Evolutionary conservation across 352 stramenopile species (phyloP).

Genomic region (Phytophthora multivora): DNA sequence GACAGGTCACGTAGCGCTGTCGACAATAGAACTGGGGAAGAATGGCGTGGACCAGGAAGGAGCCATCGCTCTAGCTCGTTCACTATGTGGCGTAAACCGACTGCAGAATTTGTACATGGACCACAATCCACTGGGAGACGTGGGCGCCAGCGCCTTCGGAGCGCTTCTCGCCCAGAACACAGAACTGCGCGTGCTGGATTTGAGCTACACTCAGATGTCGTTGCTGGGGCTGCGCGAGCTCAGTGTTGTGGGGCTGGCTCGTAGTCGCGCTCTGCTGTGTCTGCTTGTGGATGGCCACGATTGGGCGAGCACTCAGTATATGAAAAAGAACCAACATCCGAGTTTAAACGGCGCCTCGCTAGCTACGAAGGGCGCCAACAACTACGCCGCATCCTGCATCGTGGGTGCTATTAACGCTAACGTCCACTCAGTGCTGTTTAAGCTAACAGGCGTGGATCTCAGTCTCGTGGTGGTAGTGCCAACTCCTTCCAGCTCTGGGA

Average conservation of each 20-base stretch:
- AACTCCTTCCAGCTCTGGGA: constrained; percentile 6
- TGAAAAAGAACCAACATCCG: constrained; percentile 67
- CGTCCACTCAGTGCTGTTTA: constrained; percentile 64
- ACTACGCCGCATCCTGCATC: constrained; percentile 78
- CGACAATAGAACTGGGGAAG: constrained; percentile 81
- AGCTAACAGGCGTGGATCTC: constrained; percentile 81
- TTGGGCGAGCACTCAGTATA: constrained; percentile 85
- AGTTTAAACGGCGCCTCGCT: constrained; percentile 65
- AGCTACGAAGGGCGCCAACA: constrained; percentile 66
- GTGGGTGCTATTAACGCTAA: constrained; percentile 76
- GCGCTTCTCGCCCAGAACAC: constrained; percentile 70
- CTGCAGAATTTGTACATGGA: constrained; percentile 88
- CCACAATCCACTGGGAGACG: constrained; percentile 85
- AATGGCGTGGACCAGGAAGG: constrained; percentile 76
- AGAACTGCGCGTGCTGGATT: constrained; percentile 74
- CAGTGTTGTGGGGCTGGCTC: constrained; percentile 61
- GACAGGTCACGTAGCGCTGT: constrained; percentile 53
- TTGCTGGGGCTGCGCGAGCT: constrained; percentile 75
- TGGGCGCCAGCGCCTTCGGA: constrained; percentile 68
- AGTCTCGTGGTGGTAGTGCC: constrained; percentile 49
- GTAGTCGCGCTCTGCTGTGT: constrained; percentile 68
- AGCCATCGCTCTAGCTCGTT: constrained; percentile 69
- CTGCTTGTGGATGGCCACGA: constrained; percentile 82
- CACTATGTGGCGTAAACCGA: constrained; percentile 47
- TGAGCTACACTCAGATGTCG: constrained; percentile 86